Evolutionary conservation across 2,329 filamentous ascomycete species (phyloP), one percentile per base, ranked within the genome.

Genomic region (Aspergillus nomiae): DNA sequence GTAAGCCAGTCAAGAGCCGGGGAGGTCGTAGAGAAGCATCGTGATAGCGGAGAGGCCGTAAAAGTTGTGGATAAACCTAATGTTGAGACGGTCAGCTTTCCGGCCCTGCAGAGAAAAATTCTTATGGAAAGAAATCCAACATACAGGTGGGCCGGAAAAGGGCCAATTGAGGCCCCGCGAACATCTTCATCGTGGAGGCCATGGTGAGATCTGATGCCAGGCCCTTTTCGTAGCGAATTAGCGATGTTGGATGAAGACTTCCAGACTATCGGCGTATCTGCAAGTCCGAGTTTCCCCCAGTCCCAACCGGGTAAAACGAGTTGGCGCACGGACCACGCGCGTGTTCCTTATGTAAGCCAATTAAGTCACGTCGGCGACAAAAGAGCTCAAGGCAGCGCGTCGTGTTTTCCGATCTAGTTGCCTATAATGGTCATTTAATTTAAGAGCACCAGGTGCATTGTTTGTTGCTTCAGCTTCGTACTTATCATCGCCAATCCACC

Each of bases 21-120:
- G 67, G 73, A 84, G 64, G 91, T 91, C 36, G 89, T 90, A 45
- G 92, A 92, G 80, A 97, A 96, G 65, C 86, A 81, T 75, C 90
- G 86, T 67, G 77, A 79, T 71, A 82, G 78, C 66, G 81, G 73
- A 71, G 75, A 69, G 65, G 69, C 61, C 57, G 69, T 66, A 60
- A 72, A 68, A 48, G 70, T 67, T 59, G 69, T 65, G 50, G 73
- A 70, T 53, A 76, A 60, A 65, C 70, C 73, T 76, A 62, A 61
- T 30, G 59, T 58, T 38, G 41, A 43, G 41, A 50, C 55, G 51
- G 70, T 76, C 60, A 73, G 69, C 67, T 65, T 26, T 32, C 41
- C 28, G 34, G 30, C 8, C 26, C 10, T 51, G 41, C 34, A 54
- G 36, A 11, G 41, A 28, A 63, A 64, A 65, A 63, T 51, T 54